Percentiles rank a stretch among this genome's conserved stretches.
phyloP scores from a whole-genome alignment of 257 asterid species.

The Solanum ossicruentum region DNA sequence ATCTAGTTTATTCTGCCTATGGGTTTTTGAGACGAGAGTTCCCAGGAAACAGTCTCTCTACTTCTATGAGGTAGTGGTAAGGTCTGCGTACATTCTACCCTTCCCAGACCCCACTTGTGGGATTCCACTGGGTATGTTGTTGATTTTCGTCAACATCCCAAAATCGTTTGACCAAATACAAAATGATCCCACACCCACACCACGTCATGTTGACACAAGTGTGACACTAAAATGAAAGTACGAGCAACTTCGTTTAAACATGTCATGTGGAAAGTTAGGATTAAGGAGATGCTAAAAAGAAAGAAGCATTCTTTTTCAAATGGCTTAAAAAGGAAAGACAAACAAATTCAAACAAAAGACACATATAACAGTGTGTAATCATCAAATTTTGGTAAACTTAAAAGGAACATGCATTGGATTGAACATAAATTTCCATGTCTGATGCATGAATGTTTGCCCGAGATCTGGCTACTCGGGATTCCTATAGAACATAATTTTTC shows the following conservation, averaged over 20 bases:
- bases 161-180: background rate
- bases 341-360: background rate
- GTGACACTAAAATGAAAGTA: background rate
- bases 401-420: background rate
- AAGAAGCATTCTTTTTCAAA: background rate
- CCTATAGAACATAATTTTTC: background rate
- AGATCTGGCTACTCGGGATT: background rate
- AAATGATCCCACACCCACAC: background rate
- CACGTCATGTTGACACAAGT: background rate
- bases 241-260: background rate
- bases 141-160: background rate
- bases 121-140: too few relatives aligned
- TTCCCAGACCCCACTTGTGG: too few relatives aligned
- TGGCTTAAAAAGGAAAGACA: background rate
- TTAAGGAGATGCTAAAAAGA: background rate
- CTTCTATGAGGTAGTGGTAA: too few relatives aligned
- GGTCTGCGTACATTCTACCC: too few relatives aligned
- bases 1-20: too few relatives aligned
- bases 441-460: background rate
- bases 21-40: too few relatives aligned
- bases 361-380: background rate
- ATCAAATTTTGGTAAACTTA: background rate
- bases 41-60: too few relatives aligned
- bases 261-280: background rate
- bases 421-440: background rate